Conservation (phyloP, 495 filamentous ascomycete genomes). For the Astrothelium macrocarpum region DNA sequence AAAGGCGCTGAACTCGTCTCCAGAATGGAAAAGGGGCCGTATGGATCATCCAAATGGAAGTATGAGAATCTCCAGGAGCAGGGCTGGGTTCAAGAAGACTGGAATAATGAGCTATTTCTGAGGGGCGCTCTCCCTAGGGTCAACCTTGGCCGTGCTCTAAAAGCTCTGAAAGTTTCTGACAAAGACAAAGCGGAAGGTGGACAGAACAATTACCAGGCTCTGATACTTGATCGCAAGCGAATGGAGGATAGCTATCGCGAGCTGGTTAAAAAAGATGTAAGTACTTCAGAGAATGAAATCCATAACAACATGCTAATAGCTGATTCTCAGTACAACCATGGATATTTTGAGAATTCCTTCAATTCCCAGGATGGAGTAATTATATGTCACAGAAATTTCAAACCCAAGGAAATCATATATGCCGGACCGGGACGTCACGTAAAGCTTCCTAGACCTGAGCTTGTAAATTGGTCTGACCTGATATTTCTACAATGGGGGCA, state of each 20-base stretch:
- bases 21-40: not conserved
- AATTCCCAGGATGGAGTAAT: conserved; percentile 6
- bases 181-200: not conserved
- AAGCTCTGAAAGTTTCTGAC: not conserved
- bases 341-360: conserved; percentile 1
- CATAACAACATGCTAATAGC: not conserved
- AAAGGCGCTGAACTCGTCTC: not conserved
- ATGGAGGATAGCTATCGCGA: not conserved
- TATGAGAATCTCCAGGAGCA: not conserved
- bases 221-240: not conserved
- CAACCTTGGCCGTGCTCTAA: not conserved
- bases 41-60: not conserved
- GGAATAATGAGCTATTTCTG: not conserved
- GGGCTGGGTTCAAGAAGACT: conserved; percentile 3
- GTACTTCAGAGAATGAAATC: not conserved
- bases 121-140: not conserved
- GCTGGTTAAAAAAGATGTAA: not conserved
- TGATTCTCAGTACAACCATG: not conserved
- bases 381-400: not conserved
- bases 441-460: not conserved
- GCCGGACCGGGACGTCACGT: not conserved
- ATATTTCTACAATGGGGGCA: conserved; percentile 4
- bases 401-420: not conserved
- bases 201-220: not conserved
- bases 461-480: not conserved